phyloP scores from a whole-genome alignment of 2,329 filamentous ascomycete genomes.

The Fusarium solani-melongenae region DNA sequence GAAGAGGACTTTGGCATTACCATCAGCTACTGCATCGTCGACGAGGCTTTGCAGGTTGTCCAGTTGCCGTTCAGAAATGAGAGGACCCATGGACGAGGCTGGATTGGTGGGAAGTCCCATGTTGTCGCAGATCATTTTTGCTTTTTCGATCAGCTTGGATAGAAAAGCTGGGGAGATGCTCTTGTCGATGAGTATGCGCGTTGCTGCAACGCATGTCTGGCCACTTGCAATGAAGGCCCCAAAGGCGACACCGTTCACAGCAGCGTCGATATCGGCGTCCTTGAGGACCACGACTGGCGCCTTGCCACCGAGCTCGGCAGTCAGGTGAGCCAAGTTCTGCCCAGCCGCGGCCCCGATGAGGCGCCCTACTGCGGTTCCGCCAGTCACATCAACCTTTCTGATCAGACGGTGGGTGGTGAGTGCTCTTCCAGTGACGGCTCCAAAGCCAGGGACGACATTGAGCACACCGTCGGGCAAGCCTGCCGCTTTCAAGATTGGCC shows the following conservation, averaged over 20 bases:
- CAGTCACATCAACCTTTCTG: constrained; percentile 79
- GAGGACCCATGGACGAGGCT: constrained; percentile 71
- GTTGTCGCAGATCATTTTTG: constrained; percentile 62
- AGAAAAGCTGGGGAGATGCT: constrained; percentile 73
- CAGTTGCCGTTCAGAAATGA: constrained; percentile 72
- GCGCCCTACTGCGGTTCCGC: constrained; percentile 76
- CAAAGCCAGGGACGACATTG: constrained; percentile 69
- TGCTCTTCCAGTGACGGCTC: constrained; percentile 61
- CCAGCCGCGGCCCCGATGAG: constrained; percentile 74
- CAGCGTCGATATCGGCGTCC: constrained; percentile 71
- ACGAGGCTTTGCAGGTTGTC: constrained; percentile 75
- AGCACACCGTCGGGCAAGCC: constrained; percentile 78
- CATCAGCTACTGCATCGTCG: constrained; percentile 68
- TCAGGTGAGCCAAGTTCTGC: constrained; percentile 75
- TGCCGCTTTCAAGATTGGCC: constrained; percentile 70
- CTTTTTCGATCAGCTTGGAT: constrained; percentile 71
- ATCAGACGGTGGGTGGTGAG: constrained; percentile 64
- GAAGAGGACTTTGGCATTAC: constrained; percentile 48
- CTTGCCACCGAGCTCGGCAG: constrained; percentile 79
- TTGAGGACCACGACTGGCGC: constrained; percentile 75
- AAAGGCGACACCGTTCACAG: constrained; percentile 76
- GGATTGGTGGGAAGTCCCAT: constrained; percentile 68
- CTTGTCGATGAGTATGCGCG: constrained; percentile 79
- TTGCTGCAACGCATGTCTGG: constrained; percentile 74
- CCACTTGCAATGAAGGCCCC: constrained; percentile 66